Base-by-base conservation (phyloP, 257 asterid genomes). In the Solanum paucissectum region DNA sequence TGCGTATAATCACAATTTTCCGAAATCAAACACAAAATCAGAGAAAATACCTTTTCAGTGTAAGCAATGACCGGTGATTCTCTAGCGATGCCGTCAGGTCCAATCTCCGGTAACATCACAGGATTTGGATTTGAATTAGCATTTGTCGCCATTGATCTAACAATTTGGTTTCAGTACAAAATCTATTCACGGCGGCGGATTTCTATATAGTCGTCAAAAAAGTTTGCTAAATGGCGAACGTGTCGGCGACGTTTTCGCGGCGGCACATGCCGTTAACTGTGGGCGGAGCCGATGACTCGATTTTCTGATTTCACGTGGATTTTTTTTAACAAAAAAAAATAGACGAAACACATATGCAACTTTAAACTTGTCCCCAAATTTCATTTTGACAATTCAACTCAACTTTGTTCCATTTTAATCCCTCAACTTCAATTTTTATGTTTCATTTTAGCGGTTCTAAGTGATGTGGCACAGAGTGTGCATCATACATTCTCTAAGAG, bases 1-100 rank as follows among this genome's bases (percentile, higher is more conserved):
- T 58, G 85, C 71, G 87, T 91, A 62, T 23, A 37, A 81, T 34
- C 34, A 27, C 23, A 81, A 27, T 46, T 60, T 4, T 81, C 40
- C 25, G 4, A 25, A 81, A 44, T 81, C 1, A 27, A 27, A 23
- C 36, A 44, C 9, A 75, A 75, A 81, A 81, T 27, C 37, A 79
- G 64, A 44, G 10, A 68, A 88, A 81, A 29, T 68, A 96, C 99
- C 98, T 89, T 92, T 85, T 97, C 99, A 66, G 99, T 92, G 92
- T 97, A 96, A 86, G 99, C 96, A 88, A 97, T 97, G 87, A 90
- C 94, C 21, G 98, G 98, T 86, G 93, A 88, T 89, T 97, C 99
- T 33, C 94, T 94, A 23, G 94, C 94, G 40, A 96, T 84, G 32
- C 99, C 99, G 87, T 95, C 99, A 32, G 99, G 98, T 81, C 98